Conservation (phyloP, 2,329 filamentous ascomycete genomes). For the Amesomyces nigricolor region DNA sequence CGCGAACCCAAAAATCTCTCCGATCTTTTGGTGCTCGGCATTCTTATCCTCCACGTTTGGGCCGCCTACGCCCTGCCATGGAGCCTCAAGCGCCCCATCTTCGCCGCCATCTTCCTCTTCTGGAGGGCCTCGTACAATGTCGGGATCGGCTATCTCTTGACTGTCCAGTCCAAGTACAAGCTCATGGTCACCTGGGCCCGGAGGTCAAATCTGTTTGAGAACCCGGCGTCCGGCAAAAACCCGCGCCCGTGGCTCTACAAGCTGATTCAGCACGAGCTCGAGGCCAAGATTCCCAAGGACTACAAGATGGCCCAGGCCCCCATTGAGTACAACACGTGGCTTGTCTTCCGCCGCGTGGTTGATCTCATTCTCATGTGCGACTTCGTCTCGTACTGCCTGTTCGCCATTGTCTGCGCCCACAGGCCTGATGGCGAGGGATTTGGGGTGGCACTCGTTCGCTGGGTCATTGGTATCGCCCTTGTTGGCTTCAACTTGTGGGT, state of each 20-base stretch:
- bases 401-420: constrained; percentile 81
- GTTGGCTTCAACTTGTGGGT: constrained; percentile 97
- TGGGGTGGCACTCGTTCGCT: constrained; percentile 65
- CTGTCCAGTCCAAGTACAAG: constrained; percentile 83
- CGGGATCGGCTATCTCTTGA: constrained; percentile 85
- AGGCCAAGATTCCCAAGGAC: constrained; percentile 89
- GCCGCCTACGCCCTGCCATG: constrained; percentile 68
- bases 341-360: constrained; percentile 90
- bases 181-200: constrained; percentile 82
- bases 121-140: constrained; percentile 92
- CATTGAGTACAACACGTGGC: constrained; percentile 98
- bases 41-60: constrained; percentile 70
- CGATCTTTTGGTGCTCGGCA: constrained; percentile 71
- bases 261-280: constrained; percentile 80
- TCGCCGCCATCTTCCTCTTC: constrained; percentile 80
- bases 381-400: constrained; percentile 93
- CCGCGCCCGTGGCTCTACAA: constrained; percentile 76
- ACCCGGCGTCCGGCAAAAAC: constrained; percentile 74
- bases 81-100: constrained; percentile 65
- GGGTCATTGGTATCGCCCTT: constrained; percentile 69
- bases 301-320: constrained; percentile 91
- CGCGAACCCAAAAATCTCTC: constrained; percentile 93
- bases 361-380: constrained; percentile 99
- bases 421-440: constrained; percentile 67
- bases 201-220: constrained; percentile 79